Percentiles rank a stretch among this genome's conserved stretches.
Conservation (phyloP, 176 grass and related monocot genomes). For the Paspalum notatum region DNA sequence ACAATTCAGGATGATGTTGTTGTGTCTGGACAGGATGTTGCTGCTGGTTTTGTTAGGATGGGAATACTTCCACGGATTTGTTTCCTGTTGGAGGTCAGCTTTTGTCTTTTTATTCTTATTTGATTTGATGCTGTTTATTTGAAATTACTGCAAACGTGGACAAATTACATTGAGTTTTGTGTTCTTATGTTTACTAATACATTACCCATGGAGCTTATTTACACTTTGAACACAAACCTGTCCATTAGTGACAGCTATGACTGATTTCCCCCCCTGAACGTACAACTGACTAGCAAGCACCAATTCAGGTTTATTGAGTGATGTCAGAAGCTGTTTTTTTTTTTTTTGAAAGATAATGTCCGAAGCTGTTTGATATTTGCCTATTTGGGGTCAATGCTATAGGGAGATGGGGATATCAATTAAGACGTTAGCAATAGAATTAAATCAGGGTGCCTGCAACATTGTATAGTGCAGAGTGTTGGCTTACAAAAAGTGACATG, state of each 20-base stretch:
- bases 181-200: constrained; percentile 9
- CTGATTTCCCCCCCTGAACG: neutral
- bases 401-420: too few species aligned
- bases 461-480: too few species aligned
- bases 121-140: constrained; percentile 3
- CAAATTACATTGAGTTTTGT: constrained; percentile 1
- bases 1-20: constrained; percentile 84
- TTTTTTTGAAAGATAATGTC: too few species aligned
- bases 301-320: neutral
- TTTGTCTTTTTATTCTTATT: constrained; percentile 15
- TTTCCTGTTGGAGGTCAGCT: constrained; percentile 80
- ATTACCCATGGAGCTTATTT: constrained; percentile 2
- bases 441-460: too few species aligned
- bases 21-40: constrained; percentile 92
- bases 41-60: constrained; percentile 95
- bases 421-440: too few species aligned
- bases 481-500: too few species aligned
- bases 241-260: too few species aligned
- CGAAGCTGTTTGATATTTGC: neutral
- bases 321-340: neutral
- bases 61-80: constrained; percentile 85
- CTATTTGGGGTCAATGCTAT: too few species aligned
- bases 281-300: neutral
- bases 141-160: neutral
- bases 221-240: neutral